Evolutionary conservation across 2,329 filamentous ascomycete genomes (phyloP).

Genomic region (Sphaerulina populicola): DNA sequence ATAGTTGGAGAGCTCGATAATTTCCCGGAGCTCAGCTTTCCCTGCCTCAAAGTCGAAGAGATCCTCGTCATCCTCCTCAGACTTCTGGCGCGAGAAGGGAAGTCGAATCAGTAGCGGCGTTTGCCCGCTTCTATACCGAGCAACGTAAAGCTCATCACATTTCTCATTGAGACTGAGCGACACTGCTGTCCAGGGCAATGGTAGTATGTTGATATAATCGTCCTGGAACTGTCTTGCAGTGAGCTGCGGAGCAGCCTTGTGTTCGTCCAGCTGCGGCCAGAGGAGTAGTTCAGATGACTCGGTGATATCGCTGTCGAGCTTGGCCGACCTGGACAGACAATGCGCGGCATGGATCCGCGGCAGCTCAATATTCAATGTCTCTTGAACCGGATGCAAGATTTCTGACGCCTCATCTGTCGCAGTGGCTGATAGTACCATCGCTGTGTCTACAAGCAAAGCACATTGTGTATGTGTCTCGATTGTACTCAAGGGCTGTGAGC

Average conservation of each 20-base stretch:
- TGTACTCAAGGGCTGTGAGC: slow-evolving; percentile 11
- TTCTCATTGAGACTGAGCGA: slow-evolving; percentile 78
- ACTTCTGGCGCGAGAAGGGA: slow-evolving; percentile 73
- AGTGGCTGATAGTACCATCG: slow-evolving; percentile 58
- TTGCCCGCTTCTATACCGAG: slow-evolving; percentile 67
- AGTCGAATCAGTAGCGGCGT: slow-evolving; percentile 80
- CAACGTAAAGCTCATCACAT: slow-evolving; percentile 75
- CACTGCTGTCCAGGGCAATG: slow-evolving; percentile 71
- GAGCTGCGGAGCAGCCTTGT: neutral
- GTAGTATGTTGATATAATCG: slow-evolving; percentile 79
- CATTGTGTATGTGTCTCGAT: slow-evolving; percentile 43
- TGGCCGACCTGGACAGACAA: slow-evolving; percentile 52
- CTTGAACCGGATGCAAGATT: slow-evolving; percentile 43
- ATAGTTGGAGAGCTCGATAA: slow-evolving; percentile 72
- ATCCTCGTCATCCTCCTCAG: slow-evolving; percentile 69
- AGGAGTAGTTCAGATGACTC: slow-evolving; percentile 32
- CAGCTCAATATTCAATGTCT: slow-evolving; percentile 49
- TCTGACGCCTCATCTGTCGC: slow-evolving; percentile 38
- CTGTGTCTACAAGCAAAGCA: slow-evolving; percentile 55
- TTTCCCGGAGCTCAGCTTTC: slow-evolving; percentile 68
- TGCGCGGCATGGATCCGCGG: slow-evolving; percentile 61
- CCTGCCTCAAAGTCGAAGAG: slow-evolving; percentile 78
- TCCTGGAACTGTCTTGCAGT: slow-evolving; percentile 54
- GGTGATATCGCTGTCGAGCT: slow-evolving; percentile 41
- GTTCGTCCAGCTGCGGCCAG: slow-evolving; percentile 35